Percentiles rank a stretch among this genome's conserved stretches.
These are phyloP conservation scores for Phanerodontia chrysosporium DNA, from an alignment of 768 basidiomycete species.

Conservation along the genomic window DNA sequence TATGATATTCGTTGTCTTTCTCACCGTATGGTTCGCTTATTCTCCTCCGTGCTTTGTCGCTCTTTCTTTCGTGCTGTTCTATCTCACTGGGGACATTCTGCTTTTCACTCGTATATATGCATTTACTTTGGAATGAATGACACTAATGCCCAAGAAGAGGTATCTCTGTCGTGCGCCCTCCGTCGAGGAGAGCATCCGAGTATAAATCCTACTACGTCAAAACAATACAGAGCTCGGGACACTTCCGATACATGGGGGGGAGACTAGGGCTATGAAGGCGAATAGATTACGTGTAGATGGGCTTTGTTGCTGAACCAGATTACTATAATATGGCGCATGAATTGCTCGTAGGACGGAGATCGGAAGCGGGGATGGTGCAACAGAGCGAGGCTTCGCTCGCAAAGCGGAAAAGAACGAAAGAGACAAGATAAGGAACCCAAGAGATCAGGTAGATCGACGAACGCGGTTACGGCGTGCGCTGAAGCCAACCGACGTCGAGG, in stretches of 20 bases:
- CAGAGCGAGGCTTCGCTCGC: not conserved
- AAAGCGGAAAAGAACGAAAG: not conserved
- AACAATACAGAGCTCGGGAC: not conserved
- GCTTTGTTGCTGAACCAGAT: not conserved
- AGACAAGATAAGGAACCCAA: not conserved
- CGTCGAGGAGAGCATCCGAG: not conserved
- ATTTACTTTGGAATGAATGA: not conserved
- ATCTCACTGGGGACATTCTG: not conserved
- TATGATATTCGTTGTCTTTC: not conserved
- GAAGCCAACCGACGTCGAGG: conserved; percentile 78
- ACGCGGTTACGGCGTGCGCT: conserved; percentile 19
- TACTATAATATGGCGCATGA: too few species aligned
- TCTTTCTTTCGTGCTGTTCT: not conserved
- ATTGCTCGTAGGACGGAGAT: not conserved
- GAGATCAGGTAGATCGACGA: not conserved
- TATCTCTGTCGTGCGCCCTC: not conserved
- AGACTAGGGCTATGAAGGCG: not conserved
- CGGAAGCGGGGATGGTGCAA: not conserved
- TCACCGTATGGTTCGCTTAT: not conserved
- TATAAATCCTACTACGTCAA: not conserved
- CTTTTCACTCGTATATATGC: not conserved
- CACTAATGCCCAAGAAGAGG: not conserved
- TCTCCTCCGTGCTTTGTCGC: not conserved
- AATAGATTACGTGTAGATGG: not conserved
- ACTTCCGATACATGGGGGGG: not conserved